Percentiles rank a stretch among this genome's conserved stretches.
These are phyloP conservation scores for Boletus fagicola DNA, from an alignment of 768 basidiomycete genomes.

Conservation along the genomic window DNA sequence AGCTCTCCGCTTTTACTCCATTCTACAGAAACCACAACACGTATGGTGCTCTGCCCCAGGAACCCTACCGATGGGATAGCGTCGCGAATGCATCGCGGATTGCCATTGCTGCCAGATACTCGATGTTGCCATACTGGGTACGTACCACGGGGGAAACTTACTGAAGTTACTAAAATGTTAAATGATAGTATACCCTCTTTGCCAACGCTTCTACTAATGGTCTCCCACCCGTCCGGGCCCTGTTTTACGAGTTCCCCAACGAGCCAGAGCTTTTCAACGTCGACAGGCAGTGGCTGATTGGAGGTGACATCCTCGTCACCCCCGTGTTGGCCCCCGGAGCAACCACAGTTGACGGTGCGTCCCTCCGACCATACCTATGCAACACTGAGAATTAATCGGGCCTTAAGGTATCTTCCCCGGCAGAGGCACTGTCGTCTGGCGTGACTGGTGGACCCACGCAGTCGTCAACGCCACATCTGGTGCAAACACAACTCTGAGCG, in stretches of 20 bases:
- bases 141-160: slow-evolving; percentile 19
- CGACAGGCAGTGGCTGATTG: slow-evolving; percentile 71
- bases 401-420: slow-evolving; percentile 62
- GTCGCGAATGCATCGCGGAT: slow-evolving; percentile 71
- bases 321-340: slow-evolving; percentile 71
- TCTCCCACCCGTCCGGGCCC: slow-evolving; percentile 68
- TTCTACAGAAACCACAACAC: slow-evolving; percentile 82
- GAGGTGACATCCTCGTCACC: slow-evolving; percentile 68
- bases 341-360: slow-evolving; percentile 61
- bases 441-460: slow-evolving; percentile 72
- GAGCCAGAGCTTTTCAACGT: slow-evolving; percentile 61
- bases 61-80: slow-evolving; percentile 79
- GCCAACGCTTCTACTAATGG: slow-evolving; percentile 63
- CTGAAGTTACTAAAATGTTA: background rate
- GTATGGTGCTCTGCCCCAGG: slow-evolving; percentile 66
- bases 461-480: slow-evolving; percentile 44
- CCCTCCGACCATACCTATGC: background rate
- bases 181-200: slow-evolving; percentile 64
- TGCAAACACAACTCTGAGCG: slow-evolving; percentile 49
- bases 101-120: slow-evolving; percentile 69
- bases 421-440: slow-evolving; percentile 55
- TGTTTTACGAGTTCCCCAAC: slow-evolving; percentile 77
- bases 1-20: slow-evolving; percentile 76
- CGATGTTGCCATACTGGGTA: slow-evolving; percentile 78
- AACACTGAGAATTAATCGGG: background rate